These are phyloP conservation scores for Brassica carinata DNA, from an alignment of 345 rosid genomes.

Conservation along the genomic window DNA sequence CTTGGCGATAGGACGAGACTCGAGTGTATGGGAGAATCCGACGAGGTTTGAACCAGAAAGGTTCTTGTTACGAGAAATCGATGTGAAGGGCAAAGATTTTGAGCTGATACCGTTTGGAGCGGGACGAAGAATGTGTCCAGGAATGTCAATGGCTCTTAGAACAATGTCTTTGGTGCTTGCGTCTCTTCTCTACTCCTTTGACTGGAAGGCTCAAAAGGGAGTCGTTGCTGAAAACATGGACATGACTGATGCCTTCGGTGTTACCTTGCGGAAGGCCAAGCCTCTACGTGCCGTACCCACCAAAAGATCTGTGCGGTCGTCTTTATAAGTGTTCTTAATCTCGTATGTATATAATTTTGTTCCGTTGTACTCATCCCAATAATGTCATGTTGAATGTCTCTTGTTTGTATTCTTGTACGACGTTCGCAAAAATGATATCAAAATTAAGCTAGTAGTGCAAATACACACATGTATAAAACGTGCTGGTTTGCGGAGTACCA, in stretches of 20 bases:
- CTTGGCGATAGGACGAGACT: slow-evolving; percentile 46
- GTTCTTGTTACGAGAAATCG: slow-evolving; percentile 24
- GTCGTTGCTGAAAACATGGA: slow-evolving; percentile 38
- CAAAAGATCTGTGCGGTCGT: neutral
- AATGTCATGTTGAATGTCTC: neutral
- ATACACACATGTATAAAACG: neutral
- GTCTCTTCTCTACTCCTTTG: slow-evolving; percentile 46
- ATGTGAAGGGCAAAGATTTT: slow-evolving; percentile 31
- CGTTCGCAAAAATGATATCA: neutral
- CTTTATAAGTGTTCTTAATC: neutral
- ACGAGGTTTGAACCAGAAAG: slow-evolving; percentile 42
- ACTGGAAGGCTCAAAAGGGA: slow-evolving; percentile 47
- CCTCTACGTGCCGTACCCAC: slow-evolving; percentile 34
- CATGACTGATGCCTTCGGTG: slow-evolving; percentile 42
- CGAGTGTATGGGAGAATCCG: slow-evolving; percentile 42
- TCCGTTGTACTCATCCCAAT: neutral
- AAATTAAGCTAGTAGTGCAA: neutral
- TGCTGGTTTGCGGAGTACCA: neutral
- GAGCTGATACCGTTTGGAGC: slow-evolving; percentile 37
- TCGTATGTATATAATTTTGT: neutral
- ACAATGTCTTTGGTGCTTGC: slow-evolving; percentile 50
- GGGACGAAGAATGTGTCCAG: slow-evolving; percentile 40
- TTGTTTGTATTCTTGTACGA: neutral
- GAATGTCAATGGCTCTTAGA: slow-evolving; percentile 41
- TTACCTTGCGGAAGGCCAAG: slow-evolving; percentile 39